phyloP scores from a whole-genome alignment of 2,329 filamentous ascomycete genomes.

The Stromatinia cepivora region DNA sequence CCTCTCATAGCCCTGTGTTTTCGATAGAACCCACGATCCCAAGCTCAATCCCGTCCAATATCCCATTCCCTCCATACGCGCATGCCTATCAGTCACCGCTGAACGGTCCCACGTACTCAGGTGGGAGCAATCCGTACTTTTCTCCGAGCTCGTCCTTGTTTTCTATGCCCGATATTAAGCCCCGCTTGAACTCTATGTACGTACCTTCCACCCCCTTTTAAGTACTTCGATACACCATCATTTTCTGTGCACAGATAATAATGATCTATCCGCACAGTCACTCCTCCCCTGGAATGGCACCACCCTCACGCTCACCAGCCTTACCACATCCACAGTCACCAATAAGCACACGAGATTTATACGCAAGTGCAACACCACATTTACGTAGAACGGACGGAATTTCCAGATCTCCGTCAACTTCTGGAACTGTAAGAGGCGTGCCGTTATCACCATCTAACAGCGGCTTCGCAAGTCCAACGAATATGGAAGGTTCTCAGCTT shows the following conservation, averaged over 20 bases:
- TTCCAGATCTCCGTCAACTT: conserved; percentile 39
- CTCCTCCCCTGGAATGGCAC: conserved; percentile 39
- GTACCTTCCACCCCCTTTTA: conserved; percentile 29
- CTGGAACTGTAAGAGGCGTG: conserved; percentile 36
- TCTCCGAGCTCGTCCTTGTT: conserved; percentile 36
- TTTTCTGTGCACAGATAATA: conserved; percentile 34
- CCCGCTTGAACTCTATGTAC: conserved; percentile 40
- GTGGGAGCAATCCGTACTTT: conserved; percentile 37
- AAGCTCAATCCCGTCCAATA: conserved; percentile 36
- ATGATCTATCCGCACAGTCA: conserved; percentile 37
- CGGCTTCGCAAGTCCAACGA: conserved; percentile 41
- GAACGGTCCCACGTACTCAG: conserved; percentile 39
- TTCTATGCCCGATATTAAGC: conserved; percentile 42
- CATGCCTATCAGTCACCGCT: conserved; percentile 38
- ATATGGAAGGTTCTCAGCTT: conserved; percentile 38
- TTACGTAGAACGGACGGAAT: conserved; percentile 38
- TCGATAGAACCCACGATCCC: conserved; percentile 39
- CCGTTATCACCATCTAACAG: conserved; percentile 41
- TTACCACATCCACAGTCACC: conserved; percentile 40
- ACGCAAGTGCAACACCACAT: conserved; percentile 38
- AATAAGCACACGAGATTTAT: conserved; percentile 39
- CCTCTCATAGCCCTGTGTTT: conserved; percentile 41
- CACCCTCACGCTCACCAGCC: conserved; percentile 38
- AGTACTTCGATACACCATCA: conserved; percentile 29
- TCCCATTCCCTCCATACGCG: conserved; percentile 38